Percentiles rank a stretch among this genome's conserved stretches.
phyloP scores from a whole-genome alignment of 1,284 basidiomycete genomes.

The Sporisorium reilianum region DNA sequence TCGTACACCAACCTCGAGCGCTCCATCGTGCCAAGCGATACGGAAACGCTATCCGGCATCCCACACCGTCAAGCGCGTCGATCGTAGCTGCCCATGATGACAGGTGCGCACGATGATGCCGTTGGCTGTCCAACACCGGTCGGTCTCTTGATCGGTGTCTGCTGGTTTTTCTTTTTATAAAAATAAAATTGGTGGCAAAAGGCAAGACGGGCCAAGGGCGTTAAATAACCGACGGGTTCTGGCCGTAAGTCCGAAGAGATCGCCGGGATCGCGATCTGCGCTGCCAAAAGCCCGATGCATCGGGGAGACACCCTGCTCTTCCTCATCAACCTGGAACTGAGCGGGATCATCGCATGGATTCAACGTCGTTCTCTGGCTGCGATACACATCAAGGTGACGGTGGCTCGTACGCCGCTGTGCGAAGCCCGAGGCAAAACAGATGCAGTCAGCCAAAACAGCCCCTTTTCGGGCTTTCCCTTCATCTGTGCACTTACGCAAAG shows the following conservation, averaged over 20 bases:
- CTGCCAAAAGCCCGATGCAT: slow-evolving; percentile 4
- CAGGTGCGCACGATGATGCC: neutral
- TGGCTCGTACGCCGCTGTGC: slow-evolving; percentile 29
- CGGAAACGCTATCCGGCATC: too few relatives aligned
- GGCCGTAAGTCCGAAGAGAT: slow-evolving; percentile 15
- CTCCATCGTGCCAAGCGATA: too few relatives aligned
- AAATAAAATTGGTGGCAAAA: too few relatives aligned
- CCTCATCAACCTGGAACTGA: neutral
- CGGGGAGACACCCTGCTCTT: neutral
- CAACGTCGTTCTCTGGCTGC: neutral
- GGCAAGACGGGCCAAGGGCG: too few relatives aligned
- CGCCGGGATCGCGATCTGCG: slow-evolving; percentile 11
- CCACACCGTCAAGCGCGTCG: too few relatives aligned
- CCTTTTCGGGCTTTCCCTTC: neutral
- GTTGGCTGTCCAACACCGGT: neutral
- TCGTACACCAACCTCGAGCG: too few relatives aligned
- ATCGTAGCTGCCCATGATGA: too few relatives aligned
- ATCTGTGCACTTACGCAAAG: slow-evolving; percentile 25
- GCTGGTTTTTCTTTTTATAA: too few relatives aligned
- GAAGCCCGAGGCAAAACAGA: too few relatives aligned
- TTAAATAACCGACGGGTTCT: neutral
- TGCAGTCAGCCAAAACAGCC: neutral
- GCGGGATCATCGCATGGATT: neutral
- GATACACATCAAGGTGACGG: slow-evolving; percentile 2
- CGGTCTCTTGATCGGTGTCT: slow-evolving; percentile 10